Conservation (phyloP, 768 basidiomycete genomes). For the Auriscalpium vulgare region DNA sequence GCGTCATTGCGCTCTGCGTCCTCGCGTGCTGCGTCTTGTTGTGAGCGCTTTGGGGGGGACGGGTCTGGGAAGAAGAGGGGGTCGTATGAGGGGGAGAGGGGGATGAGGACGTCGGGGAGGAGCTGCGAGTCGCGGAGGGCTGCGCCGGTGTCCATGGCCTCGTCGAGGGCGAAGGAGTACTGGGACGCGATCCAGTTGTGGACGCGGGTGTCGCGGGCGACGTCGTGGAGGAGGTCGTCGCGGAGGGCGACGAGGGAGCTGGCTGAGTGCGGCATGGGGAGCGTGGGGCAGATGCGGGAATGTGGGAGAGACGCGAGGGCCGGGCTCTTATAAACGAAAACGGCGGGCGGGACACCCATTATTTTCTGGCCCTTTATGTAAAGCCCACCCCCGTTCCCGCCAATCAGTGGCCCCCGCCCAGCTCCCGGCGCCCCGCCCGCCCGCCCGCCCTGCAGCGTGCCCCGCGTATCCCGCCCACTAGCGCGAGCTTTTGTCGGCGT, state of each 20-base stretch:
- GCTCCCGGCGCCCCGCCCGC: neutral
- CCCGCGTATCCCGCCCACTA: too few species aligned
- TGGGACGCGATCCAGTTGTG: constrained; percentile 17
- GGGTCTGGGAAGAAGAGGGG: constrained; percentile 26
- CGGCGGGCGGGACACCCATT: neutral
- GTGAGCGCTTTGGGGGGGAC: neutral
- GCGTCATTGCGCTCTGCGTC: constrained; percentile 27
- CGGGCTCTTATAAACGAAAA: neutral
- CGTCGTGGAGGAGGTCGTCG: constrained; percentile 5
- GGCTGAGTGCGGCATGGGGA: neutral
- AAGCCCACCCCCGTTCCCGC: neutral
- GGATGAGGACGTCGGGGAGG: constrained; percentile 6
- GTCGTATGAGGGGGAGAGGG: constrained; percentile 24
- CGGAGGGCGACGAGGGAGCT: neutral
- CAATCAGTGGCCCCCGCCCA: neutral
- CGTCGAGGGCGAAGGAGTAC: constrained; percentile 14
- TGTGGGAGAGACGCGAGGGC: too few species aligned
- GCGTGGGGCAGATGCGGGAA: neutral
- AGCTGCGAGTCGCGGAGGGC: constrained; percentile 16
- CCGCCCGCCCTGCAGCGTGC: too few species aligned
- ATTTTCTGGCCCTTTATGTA: neutral
- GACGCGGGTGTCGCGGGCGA: constrained; percentile 13
- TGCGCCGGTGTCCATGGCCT: constrained; percentile 2
- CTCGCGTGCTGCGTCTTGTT: constrained; percentile 15
- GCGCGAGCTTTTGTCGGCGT: neutral